These are phyloP conservation scores for Pseudonectria buxi DNA, from an alignment of 2,329 filamentous ascomycete species.

Conservation along the genomic window DNA sequence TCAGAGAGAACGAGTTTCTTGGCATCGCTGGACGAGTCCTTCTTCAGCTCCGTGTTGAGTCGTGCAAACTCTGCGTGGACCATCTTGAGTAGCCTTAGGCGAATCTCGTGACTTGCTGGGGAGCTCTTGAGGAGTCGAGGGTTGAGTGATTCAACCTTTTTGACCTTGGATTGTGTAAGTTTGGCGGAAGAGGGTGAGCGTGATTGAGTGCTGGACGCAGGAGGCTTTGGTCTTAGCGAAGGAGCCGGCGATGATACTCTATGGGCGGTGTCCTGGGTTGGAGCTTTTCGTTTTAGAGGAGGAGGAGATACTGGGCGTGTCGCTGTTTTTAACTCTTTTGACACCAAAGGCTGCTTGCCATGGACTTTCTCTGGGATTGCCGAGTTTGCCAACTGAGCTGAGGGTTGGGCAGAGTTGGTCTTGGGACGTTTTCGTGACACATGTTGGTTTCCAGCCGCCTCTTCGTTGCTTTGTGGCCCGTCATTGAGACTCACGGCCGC, in stretches of 20 bases:
- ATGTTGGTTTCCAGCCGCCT: conserved; percentile 18
- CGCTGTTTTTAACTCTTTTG: conserved; percentile 15
- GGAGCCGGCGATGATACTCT: conserved; percentile 5
- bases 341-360: neutral
- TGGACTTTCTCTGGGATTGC: conserved; percentile 2
- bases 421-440: conserved; percentile 26
- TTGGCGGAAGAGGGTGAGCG: conserved; percentile 11
- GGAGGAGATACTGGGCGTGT: conserved; percentile 29
- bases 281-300: conserved; percentile 21
- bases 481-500: conserved; percentile 1
- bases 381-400: conserved; percentile 5
- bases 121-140: conserved; percentile 56
- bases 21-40: conserved; percentile 41
- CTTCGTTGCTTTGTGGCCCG: conserved; percentile 4
- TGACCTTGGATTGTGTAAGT: conserved; percentile 10
- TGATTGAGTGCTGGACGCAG: conserved; percentile 10
- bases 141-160: conserved; percentile 51
- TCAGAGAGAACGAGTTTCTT: conserved; percentile 50
- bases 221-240: neutral
- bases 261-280: conserved; percentile 1
- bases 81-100: conserved; percentile 52
- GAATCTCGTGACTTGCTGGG: conserved; percentile 50
- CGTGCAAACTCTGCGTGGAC: conserved; percentile 60
- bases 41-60: conserved; percentile 57
- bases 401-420: conserved; percentile 12